Percentiles rank a stretch among this genome's conserved stretches.
Evolutionary conservation across 768 basidiomycete species (phyloP).

Genomic region (Glaciozyma antarctica): DNA sequence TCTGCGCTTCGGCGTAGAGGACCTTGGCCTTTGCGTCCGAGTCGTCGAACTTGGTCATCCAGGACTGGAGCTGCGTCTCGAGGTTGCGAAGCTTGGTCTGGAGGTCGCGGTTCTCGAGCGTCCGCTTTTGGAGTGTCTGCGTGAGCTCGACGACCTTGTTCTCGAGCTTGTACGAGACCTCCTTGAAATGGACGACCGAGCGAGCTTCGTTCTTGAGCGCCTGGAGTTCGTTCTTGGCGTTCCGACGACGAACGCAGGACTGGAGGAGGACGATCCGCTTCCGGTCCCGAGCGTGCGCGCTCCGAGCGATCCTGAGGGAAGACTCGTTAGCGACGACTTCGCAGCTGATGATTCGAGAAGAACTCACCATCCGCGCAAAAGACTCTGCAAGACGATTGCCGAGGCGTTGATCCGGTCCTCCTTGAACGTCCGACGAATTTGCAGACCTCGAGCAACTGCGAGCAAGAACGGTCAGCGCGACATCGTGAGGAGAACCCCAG

Average conservation of each 20-base stretch:
- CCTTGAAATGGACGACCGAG: conserved; percentile 95
- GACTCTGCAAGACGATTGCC: conserved; percentile 64
- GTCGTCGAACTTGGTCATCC: conserved; percentile 82
- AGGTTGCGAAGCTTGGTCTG: conserved; percentile 63
- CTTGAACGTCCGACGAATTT: conserved; percentile 54
- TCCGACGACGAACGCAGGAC: conserved; percentile 78
- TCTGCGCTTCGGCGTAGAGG: conserved; percentile 58
- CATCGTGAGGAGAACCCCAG: background rate
- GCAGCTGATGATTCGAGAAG: background rate
- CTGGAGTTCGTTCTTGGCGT: conserved; percentile 77
- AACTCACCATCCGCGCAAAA: conserved; percentile 80
- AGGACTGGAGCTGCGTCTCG: conserved; percentile 75
- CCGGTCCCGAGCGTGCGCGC: conserved; percentile 56
- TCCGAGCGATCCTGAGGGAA: conserved; percentile 44
- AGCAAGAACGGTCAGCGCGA: background rate
- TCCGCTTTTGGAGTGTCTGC: conserved; percentile 80
- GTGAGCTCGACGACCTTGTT: conserved; percentile 99
- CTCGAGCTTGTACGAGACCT: conserved; percentile 92
- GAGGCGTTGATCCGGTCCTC: conserved; percentile 53
- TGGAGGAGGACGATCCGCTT: conserved; percentile 72
- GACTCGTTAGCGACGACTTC: background rate
- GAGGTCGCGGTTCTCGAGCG: conserved; percentile 79
- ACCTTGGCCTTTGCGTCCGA: conserved; percentile 63
- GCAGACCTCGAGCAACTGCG: conserved; percentile 64
- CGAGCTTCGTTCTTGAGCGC: conserved; percentile 80